Evolutionary conservation across 495 filamentous ascomycete genomes (phyloP), one percentile per base, ranked within the genome.

Genomic region (Aspergillus homomorphus): DNA sequence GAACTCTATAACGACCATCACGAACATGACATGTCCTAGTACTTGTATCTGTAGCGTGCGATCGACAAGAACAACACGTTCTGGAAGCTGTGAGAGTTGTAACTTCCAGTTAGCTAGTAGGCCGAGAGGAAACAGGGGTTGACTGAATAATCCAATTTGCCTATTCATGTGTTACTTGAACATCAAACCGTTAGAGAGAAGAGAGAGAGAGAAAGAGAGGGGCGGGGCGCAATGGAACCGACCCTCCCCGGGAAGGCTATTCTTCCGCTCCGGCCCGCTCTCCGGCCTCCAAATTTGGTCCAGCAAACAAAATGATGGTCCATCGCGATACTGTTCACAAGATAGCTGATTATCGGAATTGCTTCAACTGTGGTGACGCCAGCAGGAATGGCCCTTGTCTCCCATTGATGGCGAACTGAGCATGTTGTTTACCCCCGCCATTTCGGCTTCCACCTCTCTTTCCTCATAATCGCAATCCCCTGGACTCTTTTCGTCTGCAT

Each of bases 191-290:
- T n/a, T n/a, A n/a, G n/a, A n/a, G n/a, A n/a, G n/a, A n/a, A n/a
- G n/a, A n/a, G n/a, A n/a, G n/a, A n/a, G n/a, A n/a, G n/a, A n/a
- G n/a, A n/a, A 14, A 4, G 44, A 22, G 45, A 19, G 45, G 45
- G 45, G 45, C 45, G 45, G 15, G 45, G 19, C 18, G 30, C 30
- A 44, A 51, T n/a, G n/a, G n/a, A n/a, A n/a, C n/a, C n/a, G n/a
- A n/a, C n/a, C n/a, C 15, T 6, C 22, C 4, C 42, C 48, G 55
- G 55, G 30, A 22, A 21, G 2, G 16, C 23, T n/a, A 44, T 68
- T 68, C n/a, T 65, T 68, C 62, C 65, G 61, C 44, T 59, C 65
- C 65, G 65, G 42, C 53, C 58, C 23, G 49, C 60, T 38, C 54
- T 56, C 52, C 54, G 48, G 20, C 12, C 51, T 24, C 54, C 26